These are phyloP conservation scores for carrot (Daucus carota) DNA, from an alignment of 129 eudicot species.

Conservation along the genomic window DNA sequence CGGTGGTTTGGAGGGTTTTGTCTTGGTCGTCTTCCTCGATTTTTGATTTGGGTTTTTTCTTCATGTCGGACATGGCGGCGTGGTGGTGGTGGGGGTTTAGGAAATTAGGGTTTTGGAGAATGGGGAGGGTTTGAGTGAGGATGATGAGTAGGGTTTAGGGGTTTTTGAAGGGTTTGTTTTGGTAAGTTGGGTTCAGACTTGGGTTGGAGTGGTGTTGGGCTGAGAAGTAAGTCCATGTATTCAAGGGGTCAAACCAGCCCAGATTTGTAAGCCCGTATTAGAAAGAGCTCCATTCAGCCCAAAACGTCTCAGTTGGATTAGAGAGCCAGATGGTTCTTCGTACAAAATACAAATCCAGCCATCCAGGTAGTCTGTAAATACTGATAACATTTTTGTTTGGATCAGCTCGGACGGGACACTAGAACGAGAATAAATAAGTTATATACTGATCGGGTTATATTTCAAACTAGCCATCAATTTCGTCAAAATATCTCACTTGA, in stretches of 20 bases:
- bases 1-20: conserved; percentile 11
- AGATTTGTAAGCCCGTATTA: not conserved
- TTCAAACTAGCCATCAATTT: too few species aligned
- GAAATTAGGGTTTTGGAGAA: not conserved
- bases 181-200: too few species aligned
- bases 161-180: not conserved
- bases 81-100: not conserved
- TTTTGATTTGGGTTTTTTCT: not conserved
- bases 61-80: not conserved
- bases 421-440: too few species aligned
- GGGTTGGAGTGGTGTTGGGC: not conserved
- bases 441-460: too few species aligned
- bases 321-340: too few species aligned
- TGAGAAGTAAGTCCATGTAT: not conserved
- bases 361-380: too few species aligned
- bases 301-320: not conserved
- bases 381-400: too few species aligned
- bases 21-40: not conserved
- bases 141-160: not conserved
- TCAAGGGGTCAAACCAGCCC: too few species aligned
- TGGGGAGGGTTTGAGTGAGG: not conserved
- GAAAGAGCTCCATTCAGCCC: not conserved
- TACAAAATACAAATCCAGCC: too few species aligned
- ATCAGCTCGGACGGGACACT: too few species aligned
- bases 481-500: too few species aligned